Conservation (phyloP, 306 rosid genomes). For the Cucurbita argyrosperma region DNA sequence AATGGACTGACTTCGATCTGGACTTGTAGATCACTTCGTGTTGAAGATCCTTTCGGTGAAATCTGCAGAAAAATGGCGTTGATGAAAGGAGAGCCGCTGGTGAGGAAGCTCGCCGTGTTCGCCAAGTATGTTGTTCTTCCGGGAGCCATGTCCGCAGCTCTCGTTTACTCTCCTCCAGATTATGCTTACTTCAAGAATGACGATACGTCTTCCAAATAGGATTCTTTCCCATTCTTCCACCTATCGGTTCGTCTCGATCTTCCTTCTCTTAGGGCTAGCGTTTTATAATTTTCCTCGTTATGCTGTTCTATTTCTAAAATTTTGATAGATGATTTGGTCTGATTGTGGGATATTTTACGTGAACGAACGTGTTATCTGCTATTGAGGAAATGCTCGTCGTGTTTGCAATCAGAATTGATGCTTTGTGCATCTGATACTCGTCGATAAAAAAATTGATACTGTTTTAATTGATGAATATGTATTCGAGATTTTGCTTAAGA, state of each 20-base stretch:
- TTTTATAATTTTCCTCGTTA: neutral
- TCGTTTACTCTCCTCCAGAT: constrained; percentile 27
- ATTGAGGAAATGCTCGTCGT: neutral
- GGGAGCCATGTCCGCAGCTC: constrained; percentile 24
- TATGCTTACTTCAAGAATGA: constrained; percentile 5
- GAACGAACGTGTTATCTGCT: neutral
- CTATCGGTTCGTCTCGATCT: neutral
- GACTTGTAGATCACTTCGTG: neutral
- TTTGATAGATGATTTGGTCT: neutral
- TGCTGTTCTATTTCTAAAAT: neutral
- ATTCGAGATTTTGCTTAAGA: neutral
- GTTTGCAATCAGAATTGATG: neutral
- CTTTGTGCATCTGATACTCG: neutral
- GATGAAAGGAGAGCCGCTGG: constrained; percentile 27
- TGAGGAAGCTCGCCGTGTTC: constrained; percentile 18
- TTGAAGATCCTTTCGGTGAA: neutral
- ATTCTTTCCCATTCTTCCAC: neutral
- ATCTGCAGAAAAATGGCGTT: constrained; percentile 13
- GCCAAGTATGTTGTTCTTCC: constrained; percentile 22
- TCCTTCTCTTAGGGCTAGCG: neutral
- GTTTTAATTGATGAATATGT: neutral
- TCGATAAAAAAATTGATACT: neutral
- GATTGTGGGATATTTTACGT: neutral
- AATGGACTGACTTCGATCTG: neutral
- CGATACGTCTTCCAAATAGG: constrained; percentile 10